Conservation (phyloP, 2,329 filamentous ascomycete genomes). For the Ophiostoma novo-ulmi region DNA sequence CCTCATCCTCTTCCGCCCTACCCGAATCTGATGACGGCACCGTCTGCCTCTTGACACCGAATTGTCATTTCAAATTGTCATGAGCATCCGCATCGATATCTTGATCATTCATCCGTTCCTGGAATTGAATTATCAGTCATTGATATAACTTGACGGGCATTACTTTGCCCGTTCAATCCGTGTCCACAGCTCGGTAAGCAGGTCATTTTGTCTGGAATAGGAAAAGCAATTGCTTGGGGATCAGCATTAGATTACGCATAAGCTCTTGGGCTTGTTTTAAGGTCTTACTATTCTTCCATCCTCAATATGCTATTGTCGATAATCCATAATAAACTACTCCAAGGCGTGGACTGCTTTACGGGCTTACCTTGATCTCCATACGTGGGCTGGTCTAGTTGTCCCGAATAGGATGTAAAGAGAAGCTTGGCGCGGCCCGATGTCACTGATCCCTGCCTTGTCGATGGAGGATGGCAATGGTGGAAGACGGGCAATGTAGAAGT, state of each 20-base stretch:
- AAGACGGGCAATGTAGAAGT: background rate
- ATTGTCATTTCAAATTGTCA: conserved; percentile 5
- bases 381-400: conserved; percentile 17
- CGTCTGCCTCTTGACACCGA: background rate
- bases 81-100: background rate
- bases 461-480: background rate
- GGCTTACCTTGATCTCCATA: background rate
- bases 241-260: background rate
- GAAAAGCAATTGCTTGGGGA: background rate
- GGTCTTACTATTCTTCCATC: background rate
- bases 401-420: conserved; percentile 10
- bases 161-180: background rate
- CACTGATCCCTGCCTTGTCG: background rate
- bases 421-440: background rate
- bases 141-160: background rate
- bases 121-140: background rate
- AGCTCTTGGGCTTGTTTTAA: too few species aligned
- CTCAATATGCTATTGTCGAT: background rate
- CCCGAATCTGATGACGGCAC: background rate
- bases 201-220: conserved; percentile 11
- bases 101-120: background rate
- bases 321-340: background rate
- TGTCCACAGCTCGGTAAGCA: background rate
- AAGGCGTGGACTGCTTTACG: background rate
- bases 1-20: background rate